A percentile compares a stretch with the other conserved stretches of the same genome.
phyloP scores from a whole-genome alignment of 805 yeast species.

The Zygosaccharomyces gambellarensis region DNA sequence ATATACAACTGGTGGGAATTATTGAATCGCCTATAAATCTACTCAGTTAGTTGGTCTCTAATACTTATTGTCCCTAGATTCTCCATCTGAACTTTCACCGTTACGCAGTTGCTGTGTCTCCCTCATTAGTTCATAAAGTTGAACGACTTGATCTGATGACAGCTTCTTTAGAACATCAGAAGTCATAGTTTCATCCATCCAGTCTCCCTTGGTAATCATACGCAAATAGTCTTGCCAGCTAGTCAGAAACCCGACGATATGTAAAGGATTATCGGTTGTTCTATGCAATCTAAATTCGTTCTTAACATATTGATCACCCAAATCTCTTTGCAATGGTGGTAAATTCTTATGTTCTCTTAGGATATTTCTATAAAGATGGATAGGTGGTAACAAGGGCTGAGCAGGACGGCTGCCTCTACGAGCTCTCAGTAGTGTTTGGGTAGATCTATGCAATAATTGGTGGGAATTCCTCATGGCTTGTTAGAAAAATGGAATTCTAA shows the following conservation, averaged over 20 bases:
- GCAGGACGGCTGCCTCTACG: conserved; percentile 9
- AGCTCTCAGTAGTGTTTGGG: conserved; percentile 10
- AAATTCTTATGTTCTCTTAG: conserved; percentile 71
- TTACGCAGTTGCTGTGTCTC: conserved; percentile 46
- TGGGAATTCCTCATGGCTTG: background rate
- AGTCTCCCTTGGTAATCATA: conserved; percentile 53
- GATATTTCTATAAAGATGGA: conserved; percentile 70
- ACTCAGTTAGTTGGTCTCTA: background rate
- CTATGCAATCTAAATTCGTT: conserved; percentile 86
- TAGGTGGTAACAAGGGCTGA: conserved; percentile 73
- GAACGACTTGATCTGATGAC: conserved; percentile 87
- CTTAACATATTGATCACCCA: conserved; percentile 88
- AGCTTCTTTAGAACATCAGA: conserved; percentile 66
- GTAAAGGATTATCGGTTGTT: conserved; percentile 78
- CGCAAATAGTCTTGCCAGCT: conserved; percentile 88
- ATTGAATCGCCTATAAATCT: background rate
- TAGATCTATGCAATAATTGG: conserved; percentile 4
- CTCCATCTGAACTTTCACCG: conserved; percentile 1
- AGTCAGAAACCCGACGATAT: conserved; percentile 87
- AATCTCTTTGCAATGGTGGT: conserved; percentile 62
- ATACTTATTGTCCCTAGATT: background rate
- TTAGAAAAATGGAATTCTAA: too few relatives aligned
- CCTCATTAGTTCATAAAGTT: conserved; percentile 73
- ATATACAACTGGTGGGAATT: background rate
- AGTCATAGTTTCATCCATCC: conserved; percentile 62